These are phyloP conservation scores for Colletotrichum tanaceti DNA, from an alignment of 2,329 filamentous ascomycete genomes.

Conservation along the genomic window DNA sequence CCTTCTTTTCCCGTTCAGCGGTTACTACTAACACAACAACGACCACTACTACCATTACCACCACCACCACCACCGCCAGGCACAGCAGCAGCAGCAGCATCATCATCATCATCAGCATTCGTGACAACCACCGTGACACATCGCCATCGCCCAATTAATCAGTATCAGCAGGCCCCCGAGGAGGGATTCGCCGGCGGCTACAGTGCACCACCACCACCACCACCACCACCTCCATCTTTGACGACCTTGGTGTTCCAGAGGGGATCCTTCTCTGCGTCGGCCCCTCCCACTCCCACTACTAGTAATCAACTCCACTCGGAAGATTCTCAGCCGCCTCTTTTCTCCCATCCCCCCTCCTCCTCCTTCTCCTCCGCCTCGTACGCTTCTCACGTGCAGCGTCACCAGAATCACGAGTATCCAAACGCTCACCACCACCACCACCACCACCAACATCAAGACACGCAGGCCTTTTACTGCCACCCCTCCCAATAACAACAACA, in stretches of 20 bases:
- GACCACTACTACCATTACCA: too few species aligned
- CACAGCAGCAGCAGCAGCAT: too few species aligned
- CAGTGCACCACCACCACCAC: constrained; percentile 4
- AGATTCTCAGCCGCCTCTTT: neutral
- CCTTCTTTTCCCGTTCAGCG: neutral
- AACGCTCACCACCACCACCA: neutral
- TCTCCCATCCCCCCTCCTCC: too few species aligned
- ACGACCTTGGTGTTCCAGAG: neutral
- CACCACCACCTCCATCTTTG: neutral
- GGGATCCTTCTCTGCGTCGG: neutral
- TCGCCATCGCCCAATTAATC: constrained; percentile 9
- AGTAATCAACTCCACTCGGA: neutral
- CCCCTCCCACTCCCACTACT: too few species aligned
- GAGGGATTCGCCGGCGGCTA: neutral
- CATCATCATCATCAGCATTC: too few species aligned
- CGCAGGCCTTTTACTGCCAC: neutral
- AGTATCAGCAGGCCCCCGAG: too few species aligned
- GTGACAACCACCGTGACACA: too few species aligned
- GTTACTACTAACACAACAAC: constrained; percentile 6
- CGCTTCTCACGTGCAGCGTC: constrained; percentile 1
- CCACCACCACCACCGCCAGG: too few species aligned
- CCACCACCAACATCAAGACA: too few species aligned
- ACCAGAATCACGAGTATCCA: neutral
- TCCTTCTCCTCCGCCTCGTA: too few species aligned
- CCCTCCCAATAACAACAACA: constrained; percentile 2